Evolutionary conservation across 148 eudicot genomes (phyloP).

Genomic region (Persicaria tinctoria): DNA sequence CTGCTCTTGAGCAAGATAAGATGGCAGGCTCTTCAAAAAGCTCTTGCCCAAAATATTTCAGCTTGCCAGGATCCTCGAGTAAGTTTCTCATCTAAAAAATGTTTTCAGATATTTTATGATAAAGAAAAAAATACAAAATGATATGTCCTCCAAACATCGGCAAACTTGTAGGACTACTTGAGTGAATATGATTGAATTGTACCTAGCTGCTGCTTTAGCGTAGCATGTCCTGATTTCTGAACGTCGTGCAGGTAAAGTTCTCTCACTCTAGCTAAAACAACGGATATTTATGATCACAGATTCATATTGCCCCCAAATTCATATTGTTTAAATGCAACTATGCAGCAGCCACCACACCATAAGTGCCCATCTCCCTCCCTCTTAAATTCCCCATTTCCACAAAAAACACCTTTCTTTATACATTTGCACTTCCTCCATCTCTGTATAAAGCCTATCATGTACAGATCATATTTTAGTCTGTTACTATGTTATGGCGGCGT

Average conservation of each 20-base stretch:
- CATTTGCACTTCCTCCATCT: not conserved
- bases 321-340: not conserved
- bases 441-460: not conserved
- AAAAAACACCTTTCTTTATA: not conserved
- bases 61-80: constrained; percentile 72
- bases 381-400: not conserved
- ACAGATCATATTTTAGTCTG: not conserved
- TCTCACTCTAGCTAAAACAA: constrained; percentile 1
- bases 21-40: constrained; percentile 21
- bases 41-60: constrained; percentile 76
- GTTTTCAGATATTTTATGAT: too few species aligned
- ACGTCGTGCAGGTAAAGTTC: constrained; percentile 12
- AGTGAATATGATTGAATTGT: too few species aligned
- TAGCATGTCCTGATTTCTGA: not conserved
- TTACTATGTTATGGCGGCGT: too few species aligned
- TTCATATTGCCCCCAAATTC: not conserved
- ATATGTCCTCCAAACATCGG: not conserved
- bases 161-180: not conserved
- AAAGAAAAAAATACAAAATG: not conserved
- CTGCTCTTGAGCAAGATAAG: constrained; percentile 18
- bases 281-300: not conserved
- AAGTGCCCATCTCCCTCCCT: not conserved
- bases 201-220: not conserved
- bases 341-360: constrained; percentile 7
- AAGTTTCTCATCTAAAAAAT: constrained; percentile 18